A percentile compares a stretch with the other conserved stretches of the same genome.
Evolutionary conservation across 768 basidiomycete species (phyloP).

Genomic region (Zangia roseola): DNA sequence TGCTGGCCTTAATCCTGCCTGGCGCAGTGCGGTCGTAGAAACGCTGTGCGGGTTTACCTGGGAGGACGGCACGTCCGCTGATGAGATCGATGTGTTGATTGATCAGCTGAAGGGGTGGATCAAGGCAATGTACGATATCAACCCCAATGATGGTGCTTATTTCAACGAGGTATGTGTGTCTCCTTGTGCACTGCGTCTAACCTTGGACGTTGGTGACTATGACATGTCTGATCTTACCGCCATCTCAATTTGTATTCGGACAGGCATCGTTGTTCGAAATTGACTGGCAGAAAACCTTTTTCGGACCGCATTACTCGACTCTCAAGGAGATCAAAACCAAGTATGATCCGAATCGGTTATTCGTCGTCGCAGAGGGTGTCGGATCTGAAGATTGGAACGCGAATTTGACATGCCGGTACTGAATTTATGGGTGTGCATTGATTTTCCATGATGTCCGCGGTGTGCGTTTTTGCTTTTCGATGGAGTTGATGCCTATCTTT

Average conservation of each 20-base stretch:
- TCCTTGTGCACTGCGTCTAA: too few relatives aligned
- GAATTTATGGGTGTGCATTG: background rate
- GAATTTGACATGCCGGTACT: constrained; percentile 12
- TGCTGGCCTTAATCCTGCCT: constrained; percentile 46
- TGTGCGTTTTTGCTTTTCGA: too few relatives aligned
- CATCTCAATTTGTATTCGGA: too few relatives aligned
- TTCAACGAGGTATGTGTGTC: constrained; percentile 42
- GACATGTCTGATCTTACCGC: too few relatives aligned
- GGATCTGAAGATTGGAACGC: constrained; percentile 29
- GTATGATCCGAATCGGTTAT: constrained; percentile 13
- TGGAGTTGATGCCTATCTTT: too few relatives aligned
- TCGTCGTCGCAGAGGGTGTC: constrained; percentile 12
- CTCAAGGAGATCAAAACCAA: constrained; percentile 41
- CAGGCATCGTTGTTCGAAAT: constrained; percentile 45
- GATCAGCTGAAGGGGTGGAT: constrained; percentile 11
- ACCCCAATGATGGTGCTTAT: constrained; percentile 39
- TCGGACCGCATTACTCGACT: constrained; percentile 42
- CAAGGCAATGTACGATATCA: constrained; percentile 21
- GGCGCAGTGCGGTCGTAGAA: constrained; percentile 39
- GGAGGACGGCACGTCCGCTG: constrained; percentile 16
- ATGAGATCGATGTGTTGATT: constrained; percentile 11
- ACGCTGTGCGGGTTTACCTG: constrained; percentile 4
- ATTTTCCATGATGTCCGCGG: background rate
- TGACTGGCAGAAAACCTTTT: constrained; percentile 44
- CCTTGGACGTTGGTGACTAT: too few relatives aligned